A percentile compares a stretch with the other conserved stretches of the same genome.
Evolutionary conservation across 495 filamentous ascomycete species (phyloP).

Genomic region (Umbilicaria muhlenbergii): DNA sequence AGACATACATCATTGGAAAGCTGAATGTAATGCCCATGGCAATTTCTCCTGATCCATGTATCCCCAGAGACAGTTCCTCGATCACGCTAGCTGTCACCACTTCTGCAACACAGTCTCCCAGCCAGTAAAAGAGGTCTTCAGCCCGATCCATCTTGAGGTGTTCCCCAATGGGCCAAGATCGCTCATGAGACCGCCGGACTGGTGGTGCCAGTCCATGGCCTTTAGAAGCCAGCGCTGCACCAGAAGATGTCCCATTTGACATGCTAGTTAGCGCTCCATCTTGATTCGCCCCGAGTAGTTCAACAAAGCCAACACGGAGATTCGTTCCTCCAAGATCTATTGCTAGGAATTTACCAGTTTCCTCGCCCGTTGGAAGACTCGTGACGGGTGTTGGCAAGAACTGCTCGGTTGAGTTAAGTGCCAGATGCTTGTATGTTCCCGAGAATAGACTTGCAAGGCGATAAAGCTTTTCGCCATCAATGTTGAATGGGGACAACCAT

Average conservation of each 20-base stretch:
- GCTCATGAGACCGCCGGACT: conserved; percentile 47
- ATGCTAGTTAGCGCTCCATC: conserved; percentile 13
- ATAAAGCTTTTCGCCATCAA: conserved; percentile 34
- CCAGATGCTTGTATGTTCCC: conserved; percentile 44
- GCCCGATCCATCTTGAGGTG: conserved; percentile 63
- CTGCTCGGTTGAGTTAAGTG: conserved; percentile 49
- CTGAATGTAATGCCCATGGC: conserved; percentile 75
- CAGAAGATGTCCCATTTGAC: conserved; percentile 7
- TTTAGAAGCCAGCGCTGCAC: conserved; percentile 26
- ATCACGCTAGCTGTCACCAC: conserved; percentile 43
- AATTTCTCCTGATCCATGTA: conserved; percentile 35
- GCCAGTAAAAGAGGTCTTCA: conserved; percentile 64
- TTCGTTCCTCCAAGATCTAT: conserved; percentile 78
- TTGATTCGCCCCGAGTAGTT: conserved; percentile 37
- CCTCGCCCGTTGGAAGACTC: conserved; percentile 44
- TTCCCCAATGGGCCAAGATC: conserved; percentile 64
- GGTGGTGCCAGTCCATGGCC: conserved; percentile 32
- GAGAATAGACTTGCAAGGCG: conserved; percentile 46
- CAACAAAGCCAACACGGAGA: conserved; percentile 62
- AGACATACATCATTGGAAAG: conserved; percentile 64
- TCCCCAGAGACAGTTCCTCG: conserved; percentile 24
- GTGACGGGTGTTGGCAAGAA: conserved; percentile 72
- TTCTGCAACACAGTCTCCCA: conserved; percentile 58
- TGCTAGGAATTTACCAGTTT: conserved; percentile 54
- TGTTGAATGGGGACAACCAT: conserved; percentile 18